Base-by-base conservation (phyloP, 331 rosid species). In the Malus hybrid region DNA sequence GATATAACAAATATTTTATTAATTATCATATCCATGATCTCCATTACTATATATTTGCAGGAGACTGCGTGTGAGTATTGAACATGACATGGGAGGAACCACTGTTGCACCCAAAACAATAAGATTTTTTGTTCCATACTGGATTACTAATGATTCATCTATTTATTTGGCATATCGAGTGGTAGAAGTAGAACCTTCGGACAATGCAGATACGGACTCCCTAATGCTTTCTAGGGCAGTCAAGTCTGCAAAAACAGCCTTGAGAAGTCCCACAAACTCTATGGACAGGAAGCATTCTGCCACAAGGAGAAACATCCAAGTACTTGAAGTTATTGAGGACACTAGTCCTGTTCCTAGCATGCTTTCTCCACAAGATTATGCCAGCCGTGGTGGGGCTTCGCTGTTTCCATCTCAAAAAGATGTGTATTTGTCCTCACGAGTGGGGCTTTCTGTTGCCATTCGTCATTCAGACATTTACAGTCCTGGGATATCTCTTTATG, bases 51-150 rank as follows among this genome's bases (percentile, higher is more conserved):
- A 56, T 81, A 67, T 77, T 48, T 80, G 77, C 86, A 94, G 99
- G 89, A 94, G 87, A 83, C 62, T 94, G 85, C 96, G 99, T 22
- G 85, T 94, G 80, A 94, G 96, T 84, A 88, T 94, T 16, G 99
- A 94, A 80, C 89, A 80, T 68, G 99, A 91, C 70, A 88, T 91
- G 90, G 99, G 97, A n/a, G 99, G 92, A 66, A 91, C 96, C 48
- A 86, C 79, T 78, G 87, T 86, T 68, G 96, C 96, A 20, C 95
- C 97, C 60, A 92, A 92, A 88, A 92, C 89, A 63, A 75, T 90
- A 18, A 91, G 99, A 81, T 85, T 94, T 77, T 90, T 85, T 82
- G 96, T 94, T 57, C 96, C 99, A 44, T 94, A 94, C 82, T 94
- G 99, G 99, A 91, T 94, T 83, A 87, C 85, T 50, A 90, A 94